Base-by-base conservation (phyloP, 169 alveolate genomes). In the Eimeria sp. region DNA sequence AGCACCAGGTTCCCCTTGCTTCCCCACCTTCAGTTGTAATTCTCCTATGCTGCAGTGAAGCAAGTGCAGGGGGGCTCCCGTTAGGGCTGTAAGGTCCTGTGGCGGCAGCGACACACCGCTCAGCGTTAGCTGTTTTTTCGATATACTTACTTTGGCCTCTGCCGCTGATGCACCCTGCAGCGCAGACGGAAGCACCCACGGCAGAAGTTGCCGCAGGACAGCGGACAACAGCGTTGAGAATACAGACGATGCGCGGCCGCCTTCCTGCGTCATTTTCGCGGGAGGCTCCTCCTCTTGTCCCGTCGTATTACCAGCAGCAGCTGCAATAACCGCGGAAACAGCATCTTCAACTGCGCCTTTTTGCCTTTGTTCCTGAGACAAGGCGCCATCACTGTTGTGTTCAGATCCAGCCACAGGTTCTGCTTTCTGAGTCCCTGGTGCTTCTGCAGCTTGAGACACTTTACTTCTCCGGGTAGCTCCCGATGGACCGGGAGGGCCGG, bases 21-120 rank as follows among this genome's bases (percentile, higher is more conserved):
- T 23, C 66, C 93, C 66, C 66, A 87, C 4, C 74, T 58, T 58
- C 93, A 87, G 74, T 37, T 87, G 93, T 27, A 87, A 8, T 27
- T 43, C 49, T 23, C 93, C 83, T 62, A 87, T 87, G 93, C 93
- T 87, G 83, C 93, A 87, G 83, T 87, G 93, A 27, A 87, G 93
- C 66, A 87, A 23, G 43, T 87, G 82, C 82, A 87, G 66, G n/a
- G 93, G 93, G 72, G 82, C 93, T 64, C 93, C 93, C 68, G 62
- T 64, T 25, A 87, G 49, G 33, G 82, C 54, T 58, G 93, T 62
- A 37, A 87, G 93, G 30, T 87, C 93, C 83, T 87, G 93, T 33
- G 93, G 82, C 54, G 62, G 83, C 66, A 87, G 82, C 33, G 82
- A 87, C 62, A 87, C 83, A 0, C 93, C 93, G 54, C 82, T 52